A percentile compares a stretch with the other conserved stretches of the same genome.
Conservation (phyloP, 169 alveolate genomes). For the Ichthyophthirius multifiliis region DNA sequence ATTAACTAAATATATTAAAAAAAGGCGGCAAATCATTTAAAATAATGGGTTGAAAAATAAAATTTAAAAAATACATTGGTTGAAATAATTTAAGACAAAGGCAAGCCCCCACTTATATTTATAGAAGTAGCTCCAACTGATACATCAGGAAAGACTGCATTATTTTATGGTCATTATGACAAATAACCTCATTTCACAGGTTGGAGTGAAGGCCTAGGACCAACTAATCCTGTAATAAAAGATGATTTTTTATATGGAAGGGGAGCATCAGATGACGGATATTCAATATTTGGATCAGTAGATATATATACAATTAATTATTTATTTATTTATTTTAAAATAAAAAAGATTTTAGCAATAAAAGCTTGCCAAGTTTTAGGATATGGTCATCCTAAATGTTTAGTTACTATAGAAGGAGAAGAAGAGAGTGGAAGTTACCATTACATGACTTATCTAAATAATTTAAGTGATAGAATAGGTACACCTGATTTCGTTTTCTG, state of each 20-base stretch:
- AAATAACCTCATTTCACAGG: slow-evolving; percentile 73
- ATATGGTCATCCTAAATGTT: slow-evolving; percentile 27
- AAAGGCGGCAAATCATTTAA: slow-evolving; percentile 57
- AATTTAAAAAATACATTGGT: slow-evolving; percentile 39
- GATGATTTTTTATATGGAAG: slow-evolving; percentile 72
- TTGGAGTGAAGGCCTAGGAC: slow-evolving; percentile 72
- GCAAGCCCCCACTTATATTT: slow-evolving; percentile 45
- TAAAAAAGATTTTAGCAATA: slow-evolving; percentile 32
- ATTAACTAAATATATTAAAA: not conserved
- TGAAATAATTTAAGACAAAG: slow-evolving; percentile 32
- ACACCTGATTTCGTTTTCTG: slow-evolving; percentile 45
- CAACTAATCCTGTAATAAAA: slow-evolving; percentile 57
- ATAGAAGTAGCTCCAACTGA: slow-evolving; percentile 36
- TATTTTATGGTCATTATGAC: slow-evolving; percentile 78
- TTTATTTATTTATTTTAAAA: not conserved
- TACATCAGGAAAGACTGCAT: slow-evolving; percentile 7
- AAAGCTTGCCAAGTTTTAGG: slow-evolving; percentile 44
- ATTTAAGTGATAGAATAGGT: slow-evolving; percentile 34
- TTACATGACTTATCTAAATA: slow-evolving; percentile 46
- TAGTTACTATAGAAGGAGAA: slow-evolving; percentile 53
- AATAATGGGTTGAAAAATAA: slow-evolving; percentile 44
- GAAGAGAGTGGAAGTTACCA: slow-evolving; percentile 58
- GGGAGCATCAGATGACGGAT: slow-evolving; percentile 83
- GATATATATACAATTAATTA: not conserved
- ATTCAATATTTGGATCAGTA: slow-evolving; percentile 59